Evolutionary conservation across 768 basidiomycete genomes (phyloP).

Genomic region (Suillus brevipes): DNA sequence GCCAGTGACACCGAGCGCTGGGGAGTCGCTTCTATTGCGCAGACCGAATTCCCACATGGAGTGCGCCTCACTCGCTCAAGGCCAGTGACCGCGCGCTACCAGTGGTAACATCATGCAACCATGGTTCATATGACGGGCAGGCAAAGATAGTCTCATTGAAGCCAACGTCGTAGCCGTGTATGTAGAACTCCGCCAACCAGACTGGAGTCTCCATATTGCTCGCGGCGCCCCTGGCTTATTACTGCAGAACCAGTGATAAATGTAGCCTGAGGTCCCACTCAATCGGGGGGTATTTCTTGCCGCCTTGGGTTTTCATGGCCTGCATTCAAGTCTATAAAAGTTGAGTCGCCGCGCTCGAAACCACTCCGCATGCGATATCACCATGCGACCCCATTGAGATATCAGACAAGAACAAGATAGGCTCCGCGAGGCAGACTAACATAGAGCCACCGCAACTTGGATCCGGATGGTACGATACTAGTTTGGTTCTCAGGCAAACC

Average conservation of each 20-base stretch:
- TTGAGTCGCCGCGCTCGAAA: background rate
- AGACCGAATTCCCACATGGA: background rate
- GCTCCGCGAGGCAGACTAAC: background rate
- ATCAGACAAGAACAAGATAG: background rate
- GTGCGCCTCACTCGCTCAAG: background rate
- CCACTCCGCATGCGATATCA: background rate
- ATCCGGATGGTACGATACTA: background rate
- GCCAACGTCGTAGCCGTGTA: background rate
- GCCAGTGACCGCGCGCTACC: background rate
- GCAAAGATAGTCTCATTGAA: background rate
- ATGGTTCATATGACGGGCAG: background rate
- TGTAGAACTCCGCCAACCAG: background rate
- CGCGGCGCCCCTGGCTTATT: background rate
- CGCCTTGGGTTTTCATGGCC: background rate
- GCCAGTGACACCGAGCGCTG: background rate
- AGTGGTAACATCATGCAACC: background rate
- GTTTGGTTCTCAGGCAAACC: background rate
- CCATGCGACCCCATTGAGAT: background rate
- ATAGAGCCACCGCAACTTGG: background rate
- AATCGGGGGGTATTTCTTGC: background rate
- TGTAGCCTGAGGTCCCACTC: background rate
- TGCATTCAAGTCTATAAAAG: background rate
- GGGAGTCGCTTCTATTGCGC: no score
- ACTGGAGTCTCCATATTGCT: background rate
- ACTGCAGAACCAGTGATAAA: background rate